Evolutionary conservation across 768 basidiomycete species (phyloP).

Genomic region (Serendipita indica): DNA sequence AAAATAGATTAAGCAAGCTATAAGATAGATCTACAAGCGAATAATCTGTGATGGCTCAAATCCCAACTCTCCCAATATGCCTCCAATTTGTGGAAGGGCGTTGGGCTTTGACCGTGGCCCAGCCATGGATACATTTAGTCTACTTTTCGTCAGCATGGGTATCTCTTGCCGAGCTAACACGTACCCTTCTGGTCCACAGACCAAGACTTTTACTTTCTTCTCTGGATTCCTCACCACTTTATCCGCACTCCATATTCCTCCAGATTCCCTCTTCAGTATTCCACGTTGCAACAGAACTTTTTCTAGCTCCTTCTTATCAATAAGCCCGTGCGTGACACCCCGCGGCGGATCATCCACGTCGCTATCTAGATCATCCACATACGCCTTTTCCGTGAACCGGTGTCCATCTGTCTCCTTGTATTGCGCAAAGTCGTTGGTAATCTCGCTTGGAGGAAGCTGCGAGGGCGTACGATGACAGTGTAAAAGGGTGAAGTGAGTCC

Average conservation of each 20-base stretch:
- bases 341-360: conserved; percentile 15
- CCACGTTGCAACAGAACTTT: conserved; percentile 24
- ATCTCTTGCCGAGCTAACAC: conserved; percentile 18
- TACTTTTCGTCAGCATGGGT: conserved; percentile 21
- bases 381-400: conserved; percentile 41
- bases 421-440: conserved; percentile 38
- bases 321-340: conserved; percentile 36
- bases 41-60: conserved; percentile 12
- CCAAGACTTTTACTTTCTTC: conserved; percentile 46
- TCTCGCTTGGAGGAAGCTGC: conserved; percentile 53
- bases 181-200: conserved; percentile 77
- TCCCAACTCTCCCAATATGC: conserved; percentile 37
- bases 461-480: conserved; percentile 48
- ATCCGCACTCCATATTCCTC: conserved; percentile 16
- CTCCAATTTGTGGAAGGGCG: conserved; percentile 32
- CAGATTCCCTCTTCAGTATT: conserved; percentile 22
- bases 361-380: conserved; percentile 35
- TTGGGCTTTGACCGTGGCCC: conserved; percentile 34
- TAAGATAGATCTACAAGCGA: conserved; percentile 12
- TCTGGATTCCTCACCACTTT: conserved; percentile 15
- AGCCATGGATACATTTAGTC: conserved; percentile 62
- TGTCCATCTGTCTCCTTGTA: conserved; percentile 40
- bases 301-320: conserved; percentile 36
- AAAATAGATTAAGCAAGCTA: neutral
- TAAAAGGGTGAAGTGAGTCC: conserved; percentile 53